phyloP scores from a whole-genome alignment of 176 grass and related monocot genomes.

The Carex parvula region DNA sequence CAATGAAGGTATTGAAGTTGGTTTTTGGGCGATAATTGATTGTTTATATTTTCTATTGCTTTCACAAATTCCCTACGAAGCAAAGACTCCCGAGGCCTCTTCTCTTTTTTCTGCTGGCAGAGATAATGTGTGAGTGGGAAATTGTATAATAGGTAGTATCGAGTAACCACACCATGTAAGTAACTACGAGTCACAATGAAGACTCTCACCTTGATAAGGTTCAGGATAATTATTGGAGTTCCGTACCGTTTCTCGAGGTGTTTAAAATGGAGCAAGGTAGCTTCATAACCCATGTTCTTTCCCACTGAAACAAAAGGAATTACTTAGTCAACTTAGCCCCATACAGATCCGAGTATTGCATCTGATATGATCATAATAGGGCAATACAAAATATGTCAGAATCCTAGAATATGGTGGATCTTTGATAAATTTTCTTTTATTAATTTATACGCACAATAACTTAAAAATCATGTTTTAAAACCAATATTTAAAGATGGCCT shows the following conservation, averaged over 20 bases:
- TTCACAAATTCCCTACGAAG: slow-evolving; percentile 73
- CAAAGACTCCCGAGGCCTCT: slow-evolving; percentile 73
- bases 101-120: slow-evolving; percentile 56
- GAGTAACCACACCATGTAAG: slow-evolving; percentile 20
- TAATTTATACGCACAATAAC: background rate
- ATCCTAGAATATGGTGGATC: background rate
- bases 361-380: background rate
- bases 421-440: background rate
- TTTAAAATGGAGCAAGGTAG: slow-evolving; percentile 78
- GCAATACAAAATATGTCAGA: background rate
- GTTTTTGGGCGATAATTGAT: slow-evolving; percentile 45
- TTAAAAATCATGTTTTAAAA: background rate
- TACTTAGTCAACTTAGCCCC: background rate
- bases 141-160: background rate
- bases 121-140: slow-evolving; percentile 16
- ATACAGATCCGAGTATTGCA: background rate
- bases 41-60: slow-evolving; percentile 66
- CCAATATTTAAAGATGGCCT: background rate
- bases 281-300: slow-evolving; percentile 70
- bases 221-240: slow-evolving; percentile 88
- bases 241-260: slow-evolving; percentile 84
- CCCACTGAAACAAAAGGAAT: slow-evolving; percentile 49
- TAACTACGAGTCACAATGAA: slow-evolving; percentile 16
- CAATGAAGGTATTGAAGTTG: slow-evolving; percentile 83
- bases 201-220: slow-evolving; percentile 85